A percentile compares a stretch with the other conserved stretches of the same genome.
phyloP scores from a whole-genome alignment of 2,329 filamentous ascomycete genomes.

The Endocalyx cinctus region DNA sequence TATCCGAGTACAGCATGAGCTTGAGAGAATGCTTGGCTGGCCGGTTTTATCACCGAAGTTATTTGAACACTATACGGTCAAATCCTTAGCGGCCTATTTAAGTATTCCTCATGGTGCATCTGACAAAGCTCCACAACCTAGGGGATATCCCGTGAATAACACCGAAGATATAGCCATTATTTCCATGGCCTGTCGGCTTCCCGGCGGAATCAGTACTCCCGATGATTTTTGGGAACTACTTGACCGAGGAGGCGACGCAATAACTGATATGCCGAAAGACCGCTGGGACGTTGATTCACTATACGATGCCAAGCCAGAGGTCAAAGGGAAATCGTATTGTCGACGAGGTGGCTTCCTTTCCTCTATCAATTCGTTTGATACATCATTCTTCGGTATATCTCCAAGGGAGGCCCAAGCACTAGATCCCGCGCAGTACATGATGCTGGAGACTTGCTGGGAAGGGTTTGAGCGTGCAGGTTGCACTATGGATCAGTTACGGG shows the following conservation, averaged over 20 bases:
- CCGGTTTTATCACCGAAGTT: conserved; percentile 17
- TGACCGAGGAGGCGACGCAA: conserved; percentile 19
- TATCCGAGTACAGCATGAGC: conserved; percentile 20
- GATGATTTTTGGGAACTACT: conserved; percentile 31
- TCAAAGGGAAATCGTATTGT: conserved; percentile 32
- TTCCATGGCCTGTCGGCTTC: conserved; percentile 29
- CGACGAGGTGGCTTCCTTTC: conserved; percentile 18
- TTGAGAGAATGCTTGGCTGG: conserved; percentile 18
- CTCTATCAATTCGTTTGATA: conserved; percentile 17
- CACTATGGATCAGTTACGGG: conserved; percentile 17
- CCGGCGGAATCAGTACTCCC: conserved; percentile 25
- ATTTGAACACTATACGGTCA: conserved; percentile 24
- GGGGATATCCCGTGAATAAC: not conserved
- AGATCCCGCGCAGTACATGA: conserved; percentile 20
- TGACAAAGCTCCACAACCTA: not conserved
- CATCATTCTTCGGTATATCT: conserved; percentile 22
- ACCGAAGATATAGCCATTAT: conserved; percentile 24
- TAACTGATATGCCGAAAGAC: conserved; percentile 20
- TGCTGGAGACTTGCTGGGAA: conserved; percentile 22
- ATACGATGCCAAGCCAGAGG: conserved; percentile 18
- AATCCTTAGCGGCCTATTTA: conserved; percentile 19
- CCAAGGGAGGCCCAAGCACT: conserved; percentile 19
- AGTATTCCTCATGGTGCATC: conserved; percentile 2
- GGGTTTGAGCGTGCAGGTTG: conserved; percentile 21
- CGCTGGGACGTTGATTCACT: conserved; percentile 21